phyloP scores from a whole-genome alignment of 805 yeast species.

The Blastobotrys mokoenaii region DNA sequence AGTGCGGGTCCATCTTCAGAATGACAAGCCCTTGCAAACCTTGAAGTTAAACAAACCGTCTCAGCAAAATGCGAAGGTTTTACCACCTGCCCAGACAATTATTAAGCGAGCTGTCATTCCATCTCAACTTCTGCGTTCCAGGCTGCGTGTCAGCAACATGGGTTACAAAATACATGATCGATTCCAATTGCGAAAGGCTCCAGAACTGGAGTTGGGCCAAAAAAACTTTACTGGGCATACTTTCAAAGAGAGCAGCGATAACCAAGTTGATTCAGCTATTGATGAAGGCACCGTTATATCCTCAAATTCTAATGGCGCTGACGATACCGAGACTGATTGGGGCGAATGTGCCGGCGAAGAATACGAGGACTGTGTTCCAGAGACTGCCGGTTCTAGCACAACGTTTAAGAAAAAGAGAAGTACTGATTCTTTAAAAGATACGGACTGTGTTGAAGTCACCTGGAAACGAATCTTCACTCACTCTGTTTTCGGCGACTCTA shows the following conservation, averaged over 20 bases:
- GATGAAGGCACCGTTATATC: too few species aligned
- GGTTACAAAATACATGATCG: neutral
- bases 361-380: neutral
- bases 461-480: conserved; percentile 15
- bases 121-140: neutral
- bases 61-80: neutral
- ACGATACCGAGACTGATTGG: neutral
- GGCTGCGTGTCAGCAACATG: conserved; percentile 2
- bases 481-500: conserved; percentile 12
- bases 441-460: conserved; percentile 9
- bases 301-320: neutral
- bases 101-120: neutral
- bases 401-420: neutral
- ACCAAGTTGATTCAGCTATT: too few species aligned
- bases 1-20: too few species aligned
- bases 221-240: too few species aligned
- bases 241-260: too few species aligned
- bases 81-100: too few species aligned
- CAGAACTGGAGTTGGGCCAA: neutral
- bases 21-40: too few species aligned
- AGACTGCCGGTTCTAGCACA: neutral
- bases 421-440: neutral
- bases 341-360: neutral
- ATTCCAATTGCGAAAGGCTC: conserved; percentile 4
- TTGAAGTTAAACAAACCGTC: too few species aligned